Evolutionary conservation across 495 filamentous ascomycete genomes (phyloP).

Genomic region (Astrocystis sublimbata): DNA sequence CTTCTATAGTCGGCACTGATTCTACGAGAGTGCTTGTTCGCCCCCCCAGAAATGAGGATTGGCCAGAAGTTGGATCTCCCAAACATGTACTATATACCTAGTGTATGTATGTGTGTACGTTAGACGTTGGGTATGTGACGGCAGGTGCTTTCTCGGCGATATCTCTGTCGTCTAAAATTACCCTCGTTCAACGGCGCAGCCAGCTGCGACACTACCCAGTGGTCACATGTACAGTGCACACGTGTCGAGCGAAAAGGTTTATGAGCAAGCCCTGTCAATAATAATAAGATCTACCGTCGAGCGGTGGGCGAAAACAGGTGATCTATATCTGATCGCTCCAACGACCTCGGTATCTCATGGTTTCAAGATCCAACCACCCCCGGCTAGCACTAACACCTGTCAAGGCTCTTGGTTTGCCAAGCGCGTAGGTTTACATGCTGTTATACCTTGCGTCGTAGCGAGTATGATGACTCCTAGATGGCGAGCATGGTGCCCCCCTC

Average conservation of each 20-base stretch:
- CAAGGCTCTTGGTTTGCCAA: constrained; percentile 3
- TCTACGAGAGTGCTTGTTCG: no score
- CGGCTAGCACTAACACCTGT: not conserved
- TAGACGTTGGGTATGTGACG: constrained; percentile 11
- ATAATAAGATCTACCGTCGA: constrained; percentile 16
- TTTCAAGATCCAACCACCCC: constrained; percentile 7
- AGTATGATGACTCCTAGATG: not conserved
- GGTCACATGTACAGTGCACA: constrained; percentile 9
- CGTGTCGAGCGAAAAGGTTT: not conserved
- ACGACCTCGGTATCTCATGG: constrained; percentile 6
- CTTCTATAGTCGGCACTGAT: no score
- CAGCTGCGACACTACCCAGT: not conserved
- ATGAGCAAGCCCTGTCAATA: not conserved
- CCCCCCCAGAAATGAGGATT: no score
- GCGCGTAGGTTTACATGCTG: not conserved
- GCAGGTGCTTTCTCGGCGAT: not conserved
- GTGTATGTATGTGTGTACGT: no score
- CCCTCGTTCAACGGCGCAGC: not conserved
- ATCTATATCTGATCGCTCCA: constrained; percentile 9
- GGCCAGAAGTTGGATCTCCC: no score
- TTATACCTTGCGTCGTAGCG: not conserved
- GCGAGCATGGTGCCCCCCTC: not conserved
- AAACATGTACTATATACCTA: no score
- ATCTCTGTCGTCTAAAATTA: not conserved
- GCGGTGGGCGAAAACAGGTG: constrained; percentile 11